Evolutionary conservation across 176 grass and related monocot species (phyloP).

Genomic region (Oryza officinalis): DNA sequence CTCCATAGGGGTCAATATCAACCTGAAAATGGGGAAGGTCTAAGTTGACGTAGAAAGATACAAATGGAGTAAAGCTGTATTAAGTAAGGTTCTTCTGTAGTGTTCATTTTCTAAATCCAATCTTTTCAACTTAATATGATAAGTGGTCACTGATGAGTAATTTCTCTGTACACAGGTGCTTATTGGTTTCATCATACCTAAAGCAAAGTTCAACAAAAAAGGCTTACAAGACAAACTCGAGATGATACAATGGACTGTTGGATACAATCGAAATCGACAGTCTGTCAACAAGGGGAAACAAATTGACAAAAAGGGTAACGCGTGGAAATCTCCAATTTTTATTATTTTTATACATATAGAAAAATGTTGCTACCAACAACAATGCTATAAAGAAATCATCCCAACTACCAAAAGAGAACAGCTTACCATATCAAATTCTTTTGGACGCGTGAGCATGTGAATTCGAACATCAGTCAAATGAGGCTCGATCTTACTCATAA

Average conservation of each 20-base stretch:
- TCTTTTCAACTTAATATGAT: background rate
- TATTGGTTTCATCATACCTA: background rate
- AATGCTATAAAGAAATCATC: background rate
- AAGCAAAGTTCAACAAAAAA: constrained; percentile 3
- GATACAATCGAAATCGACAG: too few species aligned
- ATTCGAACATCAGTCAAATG: constrained; percentile 90
- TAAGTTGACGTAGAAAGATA: background rate
- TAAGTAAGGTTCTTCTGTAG: constrained; percentile 1
- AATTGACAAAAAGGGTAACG: background rate
- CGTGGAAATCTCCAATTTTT: background rate
- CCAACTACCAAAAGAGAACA: background rate
- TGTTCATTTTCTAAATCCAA: background rate
- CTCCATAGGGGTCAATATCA: constrained; percentile 95
- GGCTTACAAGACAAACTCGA: constrained; percentile 3
- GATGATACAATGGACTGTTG: constrained; percentile 3
- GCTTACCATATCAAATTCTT: constrained; percentile 96
- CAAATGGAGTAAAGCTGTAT: background rate
- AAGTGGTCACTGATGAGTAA: background rate
- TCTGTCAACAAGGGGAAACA: background rate
- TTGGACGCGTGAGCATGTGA: constrained; percentile 95
- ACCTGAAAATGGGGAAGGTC: constrained; percentile 44
- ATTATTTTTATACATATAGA: background rate
- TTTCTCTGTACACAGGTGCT: constrained; percentile 14
- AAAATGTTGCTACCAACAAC: background rate
- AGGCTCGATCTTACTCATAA: constrained; percentile 79